phyloP scores from a whole-genome alignment of 768 basidiomycete genomes.

The Mycena amicta region DNA sequence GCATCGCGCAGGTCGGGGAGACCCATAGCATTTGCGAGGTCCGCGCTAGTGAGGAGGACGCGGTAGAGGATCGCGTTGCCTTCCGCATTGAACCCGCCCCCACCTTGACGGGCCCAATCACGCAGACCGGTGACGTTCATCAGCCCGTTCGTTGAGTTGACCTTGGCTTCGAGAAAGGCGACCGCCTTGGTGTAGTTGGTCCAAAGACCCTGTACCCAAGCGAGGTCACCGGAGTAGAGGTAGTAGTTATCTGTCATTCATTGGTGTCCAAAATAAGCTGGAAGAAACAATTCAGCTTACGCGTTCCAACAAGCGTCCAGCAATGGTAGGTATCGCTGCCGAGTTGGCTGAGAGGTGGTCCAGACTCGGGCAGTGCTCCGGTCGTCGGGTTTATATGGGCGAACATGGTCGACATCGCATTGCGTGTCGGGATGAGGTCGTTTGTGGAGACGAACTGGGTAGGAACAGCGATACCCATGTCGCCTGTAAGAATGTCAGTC shows the following conservation, averaged over 20 bases:
- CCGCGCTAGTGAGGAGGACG: constrained; percentile 49
- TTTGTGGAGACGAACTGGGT: constrained; percentile 64
- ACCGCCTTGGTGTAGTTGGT: constrained; percentile 60
- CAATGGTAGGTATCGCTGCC: constrained; percentile 59
- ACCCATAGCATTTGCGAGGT: constrained; percentile 46
- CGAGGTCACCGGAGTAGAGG: constrained; percentile 54
- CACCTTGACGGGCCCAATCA: constrained; percentile 60
- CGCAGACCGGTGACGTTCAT: constrained; percentile 58
- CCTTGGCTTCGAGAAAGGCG: constrained; percentile 53
- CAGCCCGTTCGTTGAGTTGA: constrained; percentile 45
- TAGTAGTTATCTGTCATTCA: constrained; percentile 51
- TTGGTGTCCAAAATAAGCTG: background rate
- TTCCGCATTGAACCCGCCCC: constrained; percentile 58
- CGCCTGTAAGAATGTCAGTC: constrained; percentile 38
- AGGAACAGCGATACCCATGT: constrained; percentile 66
- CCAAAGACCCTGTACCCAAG: constrained; percentile 55
- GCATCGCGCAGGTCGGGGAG: constrained; percentile 34
- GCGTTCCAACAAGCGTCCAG: constrained; percentile 62
- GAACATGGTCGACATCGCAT: constrained; percentile 63
- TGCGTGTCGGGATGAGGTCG: constrained; percentile 56
- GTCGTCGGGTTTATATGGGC: constrained; percentile 52
- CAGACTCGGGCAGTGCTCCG: constrained; percentile 59
- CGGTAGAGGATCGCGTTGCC: constrained; percentile 57
- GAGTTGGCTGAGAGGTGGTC: constrained; percentile 46
- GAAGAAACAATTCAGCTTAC: constrained; percentile 29